These are phyloP conservation scores for Lippia alba DNA, from an alignment of 305 asterid genomes.

Conservation along the genomic window DNA sequence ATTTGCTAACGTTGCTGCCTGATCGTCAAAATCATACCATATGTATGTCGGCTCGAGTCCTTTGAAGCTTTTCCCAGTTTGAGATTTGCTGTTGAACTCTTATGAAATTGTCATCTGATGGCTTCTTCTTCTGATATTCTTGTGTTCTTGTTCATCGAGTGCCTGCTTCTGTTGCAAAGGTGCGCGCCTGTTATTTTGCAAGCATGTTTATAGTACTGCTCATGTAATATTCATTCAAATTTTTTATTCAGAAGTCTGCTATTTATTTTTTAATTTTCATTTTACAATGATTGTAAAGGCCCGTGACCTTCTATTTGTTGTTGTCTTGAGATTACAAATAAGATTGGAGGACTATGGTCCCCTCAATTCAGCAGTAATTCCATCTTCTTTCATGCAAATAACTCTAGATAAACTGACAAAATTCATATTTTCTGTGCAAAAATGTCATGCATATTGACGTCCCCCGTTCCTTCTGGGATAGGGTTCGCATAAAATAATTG, in stretches of 20 bases:
- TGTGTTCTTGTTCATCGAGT: conserved; percentile 18
- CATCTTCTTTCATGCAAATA: too few relatives aligned
- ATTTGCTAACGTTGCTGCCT: conserved; percentile 50
- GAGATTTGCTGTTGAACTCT: conserved; percentile 23
- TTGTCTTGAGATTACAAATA: conserved; percentile 39
- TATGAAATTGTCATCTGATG: conserved; percentile 20
- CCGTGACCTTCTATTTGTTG: conserved; percentile 25
- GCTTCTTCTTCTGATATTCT: conserved; percentile 25
- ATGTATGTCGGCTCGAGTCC: conserved; percentile 25
- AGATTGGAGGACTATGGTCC: conserved; percentile 28
- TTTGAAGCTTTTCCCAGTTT: conserved; percentile 22
- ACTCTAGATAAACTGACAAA: too few relatives aligned
- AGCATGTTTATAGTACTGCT: conserved; percentile 17
- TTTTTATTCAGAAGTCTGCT: conserved; percentile 5
- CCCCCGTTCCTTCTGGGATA: neutral
- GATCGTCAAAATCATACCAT: conserved; percentile 33
- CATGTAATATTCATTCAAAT: conserved; percentile 27
- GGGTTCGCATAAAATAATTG: conserved; percentile 12
- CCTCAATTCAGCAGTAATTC: conserved; percentile 5
- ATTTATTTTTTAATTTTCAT: neutral
- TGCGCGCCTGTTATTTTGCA: conserved; percentile 7
- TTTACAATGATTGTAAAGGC: conserved; percentile 31
- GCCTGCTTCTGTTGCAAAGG: conserved; percentile 22
- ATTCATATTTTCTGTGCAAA: too few relatives aligned
- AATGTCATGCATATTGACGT: neutral